Conservation (phyloP, 176 grass and related monocot genomes). For the Phoenix dactylifera region DNA sequence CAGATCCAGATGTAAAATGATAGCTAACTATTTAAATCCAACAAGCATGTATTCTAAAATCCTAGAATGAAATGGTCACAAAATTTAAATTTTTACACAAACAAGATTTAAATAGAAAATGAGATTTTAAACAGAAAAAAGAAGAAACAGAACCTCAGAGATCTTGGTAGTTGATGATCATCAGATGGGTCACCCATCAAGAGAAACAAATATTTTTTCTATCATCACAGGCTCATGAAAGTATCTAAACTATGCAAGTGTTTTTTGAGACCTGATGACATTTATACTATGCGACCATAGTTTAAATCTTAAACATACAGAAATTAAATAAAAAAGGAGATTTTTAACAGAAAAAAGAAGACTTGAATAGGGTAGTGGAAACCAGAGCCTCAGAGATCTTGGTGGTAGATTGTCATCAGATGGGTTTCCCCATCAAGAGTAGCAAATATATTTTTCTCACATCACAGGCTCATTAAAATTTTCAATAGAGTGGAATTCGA, state of each 20-base stretch:
- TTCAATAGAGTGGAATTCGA: too few species aligned
- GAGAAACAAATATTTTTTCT: conserved; percentile 21
- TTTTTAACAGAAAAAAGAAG: background rate
- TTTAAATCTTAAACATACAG: background rate
- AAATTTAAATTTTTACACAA: too few species aligned
- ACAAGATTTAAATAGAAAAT: too few species aligned
- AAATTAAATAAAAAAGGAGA: background rate
- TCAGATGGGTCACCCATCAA: conserved; percentile 17
- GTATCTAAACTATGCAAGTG: too few species aligned
- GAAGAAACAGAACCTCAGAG: conserved; percentile 1
- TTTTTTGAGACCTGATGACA: background rate
- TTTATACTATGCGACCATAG: too few species aligned
- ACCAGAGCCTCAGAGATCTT: conserved; percentile 19
- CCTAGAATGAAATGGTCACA: too few species aligned
- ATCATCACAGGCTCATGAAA: conserved; percentile 2
- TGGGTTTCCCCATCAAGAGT: conserved; percentile 18
- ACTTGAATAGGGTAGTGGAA: too few species aligned
- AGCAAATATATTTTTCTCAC: conserved; percentile 17
- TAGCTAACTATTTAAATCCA: too few species aligned
- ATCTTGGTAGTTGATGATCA: conserved; percentile 20
- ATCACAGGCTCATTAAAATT: conserved; percentile 3
- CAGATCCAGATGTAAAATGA: too few species aligned
- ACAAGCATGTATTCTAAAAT: too few species aligned
- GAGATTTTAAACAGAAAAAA: too few species aligned
- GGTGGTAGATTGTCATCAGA: conserved; percentile 19